Evolutionary conservation across 75 land plant genomes (phyloP).

Genomic region (Picea glauca): DNA sequence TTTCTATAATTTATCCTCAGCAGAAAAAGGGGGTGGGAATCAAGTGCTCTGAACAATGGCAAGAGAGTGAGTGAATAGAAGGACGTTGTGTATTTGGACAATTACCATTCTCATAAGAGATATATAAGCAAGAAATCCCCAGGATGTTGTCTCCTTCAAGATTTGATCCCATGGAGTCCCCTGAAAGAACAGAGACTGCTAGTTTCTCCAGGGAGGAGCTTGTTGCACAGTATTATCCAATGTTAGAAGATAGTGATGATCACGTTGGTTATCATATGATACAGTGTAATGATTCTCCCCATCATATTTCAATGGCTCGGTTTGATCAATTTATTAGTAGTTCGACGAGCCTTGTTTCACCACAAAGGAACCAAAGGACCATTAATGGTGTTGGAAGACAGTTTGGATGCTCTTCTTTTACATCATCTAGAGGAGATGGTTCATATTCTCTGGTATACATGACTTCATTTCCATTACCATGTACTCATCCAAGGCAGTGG

Average conservation of each 20-base stretch:
- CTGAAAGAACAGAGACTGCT: conserved; percentile 62
- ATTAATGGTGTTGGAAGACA: conserved; percentile 9
- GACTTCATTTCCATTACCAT: conserved; percentile 20
- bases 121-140: conserved; percentile 81
- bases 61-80: conserved; percentile 78
- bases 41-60: conserved; percentile 17
- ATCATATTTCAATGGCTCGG: conserved; percentile 24
- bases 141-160: conserved; percentile 44
- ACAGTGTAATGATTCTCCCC: conserved; percentile 39
- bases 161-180: conserved; percentile 34
- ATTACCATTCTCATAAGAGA: conserved; percentile 82
- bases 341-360: conserved; percentile 70
- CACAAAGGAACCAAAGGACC: conserved; percentile 37
- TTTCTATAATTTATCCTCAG: no score
- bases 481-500: conserved; percentile 52
- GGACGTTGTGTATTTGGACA: conserved; percentile 88
- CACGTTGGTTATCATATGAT: conserved; percentile 40
- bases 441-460: conserved; percentile 16
- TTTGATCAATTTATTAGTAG: conserved; percentile 22
- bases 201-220: conserved; percentile 67
- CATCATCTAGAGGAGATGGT: conserved; percentile 14
- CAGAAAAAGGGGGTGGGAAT: no score
- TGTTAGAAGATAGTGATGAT: conserved; percentile 95
- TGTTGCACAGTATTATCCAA: conserved; percentile 68
- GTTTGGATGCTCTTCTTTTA: conserved; percentile 12